A percentile compares a stretch with the other conserved stretches of the same genome.
phyloP scores from a whole-genome alignment of 2,329 filamentous ascomycete species.

The Calonectria montana region DNA sequence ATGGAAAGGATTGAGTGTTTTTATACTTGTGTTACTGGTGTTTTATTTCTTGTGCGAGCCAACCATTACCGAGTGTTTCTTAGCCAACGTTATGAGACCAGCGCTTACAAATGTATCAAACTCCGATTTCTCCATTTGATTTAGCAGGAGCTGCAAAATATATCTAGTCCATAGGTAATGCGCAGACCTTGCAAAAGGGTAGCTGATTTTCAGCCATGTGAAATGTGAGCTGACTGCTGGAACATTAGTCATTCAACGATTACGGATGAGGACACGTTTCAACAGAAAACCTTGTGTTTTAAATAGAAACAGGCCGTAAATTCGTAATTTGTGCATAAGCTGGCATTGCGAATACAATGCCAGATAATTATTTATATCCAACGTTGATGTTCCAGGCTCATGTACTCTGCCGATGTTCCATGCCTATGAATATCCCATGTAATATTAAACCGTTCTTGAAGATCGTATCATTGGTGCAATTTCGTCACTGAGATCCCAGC shows the following conservation, averaged over 20 bases:
- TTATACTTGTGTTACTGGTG: background rate
- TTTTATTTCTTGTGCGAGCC: background rate
- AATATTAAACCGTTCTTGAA: constrained; percentile 14
- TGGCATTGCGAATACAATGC: background rate
- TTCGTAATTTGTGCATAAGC: background rate
- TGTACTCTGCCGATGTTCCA: too few relatives aligned
- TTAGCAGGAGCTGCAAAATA: background rate
- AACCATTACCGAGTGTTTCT: background rate
- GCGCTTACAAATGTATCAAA: constrained; percentile 7
- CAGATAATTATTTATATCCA: background rate
- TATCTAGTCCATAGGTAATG: background rate
- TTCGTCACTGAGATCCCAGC: constrained; percentile 36
- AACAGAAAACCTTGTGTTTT: background rate
- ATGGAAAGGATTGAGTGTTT: background rate
- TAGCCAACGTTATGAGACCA: background rate
- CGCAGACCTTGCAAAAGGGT: background rate
- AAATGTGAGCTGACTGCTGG: background rate
- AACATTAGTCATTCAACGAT: background rate
- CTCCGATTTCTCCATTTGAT: background rate
- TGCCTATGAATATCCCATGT: background rate
- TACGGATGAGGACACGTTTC: too few relatives aligned
- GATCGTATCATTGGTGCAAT: constrained; percentile 37
- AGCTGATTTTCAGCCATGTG: background rate
- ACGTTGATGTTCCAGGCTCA: background rate
- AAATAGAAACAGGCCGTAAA: background rate